A percentile compares a stretch with the other conserved stretches of the same genome.
Conservation (phyloP, 805 yeast species). For the Metschnikowia dekortorum region DNA sequence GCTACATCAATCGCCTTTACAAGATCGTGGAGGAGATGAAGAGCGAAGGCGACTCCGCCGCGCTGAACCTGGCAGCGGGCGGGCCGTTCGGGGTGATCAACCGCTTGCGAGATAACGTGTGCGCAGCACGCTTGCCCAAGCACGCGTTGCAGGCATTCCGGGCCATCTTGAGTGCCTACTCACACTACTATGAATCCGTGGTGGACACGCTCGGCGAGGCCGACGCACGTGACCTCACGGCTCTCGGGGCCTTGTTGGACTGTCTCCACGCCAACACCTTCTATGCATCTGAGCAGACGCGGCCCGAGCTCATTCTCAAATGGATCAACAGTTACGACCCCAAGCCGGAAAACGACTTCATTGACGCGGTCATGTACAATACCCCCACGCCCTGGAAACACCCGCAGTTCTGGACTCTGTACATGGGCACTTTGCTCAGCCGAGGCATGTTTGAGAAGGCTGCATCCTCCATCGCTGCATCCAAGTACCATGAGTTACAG, state of each 20-base stretch:
- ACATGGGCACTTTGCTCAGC: constrained; percentile 49
- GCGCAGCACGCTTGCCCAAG: constrained; percentile 6
- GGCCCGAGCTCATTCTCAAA: constrained; percentile 42
- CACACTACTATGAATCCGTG: constrained; percentile 17
- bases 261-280: constrained; percentile 55
- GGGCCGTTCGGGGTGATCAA: constrained; percentile 33
- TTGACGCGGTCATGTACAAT: constrained; percentile 43
- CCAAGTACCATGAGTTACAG: constrained; percentile 38
- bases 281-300: constrained; percentile 29
- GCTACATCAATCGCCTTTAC: constrained; percentile 48
- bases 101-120: constrained; percentile 12
- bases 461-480: constrained; percentile 39
- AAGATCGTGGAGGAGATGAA: constrained; percentile 44
- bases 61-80: constrained; percentile 13
- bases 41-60: constrained; percentile 15
- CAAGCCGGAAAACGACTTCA: constrained; percentile 52
- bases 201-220: constrained; percentile 18
- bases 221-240: constrained; percentile 26
- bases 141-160: constrained; percentile 24
- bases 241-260: constrained; percentile 49
- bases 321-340: constrained; percentile 74
- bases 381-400: constrained; percentile 45
- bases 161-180: constrained; percentile 12
- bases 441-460: constrained; percentile 64
- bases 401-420: constrained; percentile 58